Base-by-base conservation (phyloP, 1,284 basidiomycete species). In the Stygiomarasmius scandens region DNA sequence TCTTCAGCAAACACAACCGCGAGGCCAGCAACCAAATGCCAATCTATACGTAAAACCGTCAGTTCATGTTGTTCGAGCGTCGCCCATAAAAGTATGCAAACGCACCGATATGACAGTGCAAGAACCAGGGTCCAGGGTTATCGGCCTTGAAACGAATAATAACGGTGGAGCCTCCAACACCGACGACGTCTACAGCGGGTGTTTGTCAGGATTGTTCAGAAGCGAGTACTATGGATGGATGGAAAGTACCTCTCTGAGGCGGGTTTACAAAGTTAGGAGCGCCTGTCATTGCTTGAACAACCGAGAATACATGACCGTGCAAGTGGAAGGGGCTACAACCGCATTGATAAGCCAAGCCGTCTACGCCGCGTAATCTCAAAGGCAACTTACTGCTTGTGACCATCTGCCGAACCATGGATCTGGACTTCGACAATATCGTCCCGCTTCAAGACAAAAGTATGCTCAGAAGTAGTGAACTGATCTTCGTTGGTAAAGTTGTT, bases 1-100 rank as follows among this genome's bases (percentile, higher is more conserved):
- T 73, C 74, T 54, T 73, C 71, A 52, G 77, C 66, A 45, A 79
- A 72, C 32, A 74, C 68, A 3, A 69, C 69, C 6, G 74, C 76
- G 41, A 78, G 71, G 62, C 76, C 76, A 14, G 60, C 58, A 24
- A 58, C 59, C 34, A 64, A 53, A 55, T 65, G 62, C 58, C 61
- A 60, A 32, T 65, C 63, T 51, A 51, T 12, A n/a, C 11, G 16
- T 9, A 34, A 27, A 51, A 27, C 12, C n/a, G n/a, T n/a, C n/a
- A n/a, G n/a, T n/a, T n/a, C n/a, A n/a, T n/a, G n/a, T n/a, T n/a
- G n/a, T n/a, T n/a, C n/a, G n/a, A n/a, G n/a, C n/a, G n/a, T n/a
- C n/a, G n/a, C n/a, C n/a, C n/a, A n/a, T n/a, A n/a, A n/a, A n/a
- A n/a, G 12, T 10, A n/a, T 27, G 8, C 10, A n/a, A 2, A 27